Base-by-base conservation (phyloP, 2,329 filamentous ascomycete species). In the Fusarium euwallaceae region DNA sequence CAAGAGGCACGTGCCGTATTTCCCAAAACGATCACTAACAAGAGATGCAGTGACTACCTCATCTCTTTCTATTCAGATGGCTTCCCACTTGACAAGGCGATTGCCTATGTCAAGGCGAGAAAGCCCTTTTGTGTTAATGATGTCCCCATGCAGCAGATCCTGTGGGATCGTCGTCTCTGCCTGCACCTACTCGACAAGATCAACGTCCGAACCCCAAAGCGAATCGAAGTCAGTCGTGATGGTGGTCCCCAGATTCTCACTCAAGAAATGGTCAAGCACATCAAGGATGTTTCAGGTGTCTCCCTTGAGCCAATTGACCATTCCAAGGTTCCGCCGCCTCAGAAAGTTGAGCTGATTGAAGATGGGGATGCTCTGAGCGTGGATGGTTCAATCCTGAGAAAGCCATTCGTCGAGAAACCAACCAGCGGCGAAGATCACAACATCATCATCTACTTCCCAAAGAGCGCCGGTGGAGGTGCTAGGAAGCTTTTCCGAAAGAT, bases 401-500 rank as follows among this genome's bases (percentile, higher is more conserved):
- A 99, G 81, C 97, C 97, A 0, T 99, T 99, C 80, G 97, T 99
- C 41, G 97, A 99, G 82, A 99, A 99, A 82, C 97, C 97, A 0
- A 95, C 95, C n/a, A 98, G 94, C 80, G 97, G 97, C 37, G 97
- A 99, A 84, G 96, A 99, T 80, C 97, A 99, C 85, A 99, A 99
- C 82, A 98, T 99, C 78, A 93, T 97, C 84, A 98, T 99, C 66
- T 99, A 98, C 84, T 98, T 97, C 80, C 94, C 96, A 24, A 93
- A 92, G 72, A 93, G 94, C 48, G 90, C 94, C 58, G 95, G 95
- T 5, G 95, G 96, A 58, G 97, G 97, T 69, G 97, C 95, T 29
- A 90, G 97, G 68, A 94, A 96, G 76, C 89, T 99, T 4, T 99
- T 99, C 84, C 90, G 97, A 67, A 99, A 99, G 83, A 94, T 99